Evolutionary conservation across 441 rosid genomes (phyloP), one percentile per base, ranked within the genome.

Genomic region (Syzygium syzygioides): DNA sequence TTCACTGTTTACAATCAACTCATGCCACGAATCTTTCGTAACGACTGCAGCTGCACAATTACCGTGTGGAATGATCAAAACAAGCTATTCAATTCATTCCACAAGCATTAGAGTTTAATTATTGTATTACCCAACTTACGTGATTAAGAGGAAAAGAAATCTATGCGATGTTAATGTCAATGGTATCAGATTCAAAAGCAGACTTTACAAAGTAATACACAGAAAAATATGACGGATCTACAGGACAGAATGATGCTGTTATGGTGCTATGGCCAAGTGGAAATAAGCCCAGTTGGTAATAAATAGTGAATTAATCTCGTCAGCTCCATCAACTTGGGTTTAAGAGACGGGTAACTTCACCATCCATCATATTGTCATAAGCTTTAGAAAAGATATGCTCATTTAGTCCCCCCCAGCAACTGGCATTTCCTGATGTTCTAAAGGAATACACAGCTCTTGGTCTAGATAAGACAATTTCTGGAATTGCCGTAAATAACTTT

Each of bases 21-120:
- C 92, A 60, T 95, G 94, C 99, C 99, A 95, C 2, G 95, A 93
- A 86, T 93, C 93, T 90, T 89, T 90, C 15, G 95, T 94, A 83
- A 96, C 93, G 71, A 87, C 94, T 41, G 91, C 88, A 87, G 96
- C 98, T 95, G 93, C 91, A 91, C 64, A 90, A 45, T 88, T n/a
- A 66, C 71, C 89, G 86, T 14, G 2, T 50, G 30, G 25, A 32
- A 80, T 37, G 50, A 32, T 87, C 26, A 87, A 56, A 28, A 41
- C 6, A 71, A 79, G 53, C 66, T 48, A 76, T 52, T 64, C 19
- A n/a, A 53, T 68, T 30, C 84, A 25, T 41, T 86, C 53, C 55
- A 37, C n/a, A 1, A 23, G 52, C 83, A 41, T 76, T 41, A 76
- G 83, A 48, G 83, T 52, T 41, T 76, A 12, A 41, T 15, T 23